A percentile compares a stretch with the other conserved stretches of the same genome.
Evolutionary conservation across 2,329 filamentous ascomycete genomes (phyloP).

Genomic region (Phyllosticta capitalensis): DNA sequence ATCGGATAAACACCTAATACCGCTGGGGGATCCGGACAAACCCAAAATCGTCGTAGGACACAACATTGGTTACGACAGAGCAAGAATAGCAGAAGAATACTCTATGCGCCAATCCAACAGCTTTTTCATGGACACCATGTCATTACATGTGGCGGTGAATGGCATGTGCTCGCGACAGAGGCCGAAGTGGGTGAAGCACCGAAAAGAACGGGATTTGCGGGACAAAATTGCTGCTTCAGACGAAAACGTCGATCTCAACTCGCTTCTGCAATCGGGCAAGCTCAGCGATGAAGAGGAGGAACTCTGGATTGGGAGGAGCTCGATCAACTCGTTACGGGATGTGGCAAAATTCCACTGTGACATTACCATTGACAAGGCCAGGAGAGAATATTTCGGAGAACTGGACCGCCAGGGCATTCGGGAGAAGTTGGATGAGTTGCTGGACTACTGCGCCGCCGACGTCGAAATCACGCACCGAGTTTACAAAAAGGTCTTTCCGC

Average conservation of each 20-base stretch:
- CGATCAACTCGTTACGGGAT: conserved; percentile 87
- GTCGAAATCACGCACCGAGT: conserved; percentile 87
- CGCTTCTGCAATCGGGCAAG: conserved; percentile 57
- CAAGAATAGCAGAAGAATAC: conserved; percentile 83
- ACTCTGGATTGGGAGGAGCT: conserved; percentile 89
- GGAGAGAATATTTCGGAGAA: conserved; percentile 77
- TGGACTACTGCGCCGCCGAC: conserved; percentile 93
- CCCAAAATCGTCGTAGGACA: conserved; percentile 81
- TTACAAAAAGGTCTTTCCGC: conserved; percentile 87
- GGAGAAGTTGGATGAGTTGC: conserved; percentile 65
- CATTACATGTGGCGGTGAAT: conserved; percentile 91
- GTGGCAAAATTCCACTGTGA: conserved; percentile 95
- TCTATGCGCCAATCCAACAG: conserved; percentile 71
- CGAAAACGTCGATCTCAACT: conserved; percentile 59
- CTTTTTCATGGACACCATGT: conserved; percentile 95
- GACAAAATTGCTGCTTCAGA: conserved; percentile 69
- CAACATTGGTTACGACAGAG: conserved; percentile 91
- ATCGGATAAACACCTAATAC: conserved; percentile 70
- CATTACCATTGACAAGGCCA: conserved; percentile 80
- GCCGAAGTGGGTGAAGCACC: conserved; percentile 94
- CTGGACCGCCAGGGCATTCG: conserved; percentile 63
- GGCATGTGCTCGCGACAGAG: conserved; percentile 97
- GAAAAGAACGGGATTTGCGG: conserved; percentile 75
- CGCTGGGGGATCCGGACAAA: conserved; percentile 65
- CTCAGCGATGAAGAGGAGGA: conserved; percentile 81